Percentiles rank a stretch among this genome's conserved stretches.
Evolutionary conservation across 371 early-diverging fungal species (phyloP).

Genomic region (Mucor saturninus): DNA sequence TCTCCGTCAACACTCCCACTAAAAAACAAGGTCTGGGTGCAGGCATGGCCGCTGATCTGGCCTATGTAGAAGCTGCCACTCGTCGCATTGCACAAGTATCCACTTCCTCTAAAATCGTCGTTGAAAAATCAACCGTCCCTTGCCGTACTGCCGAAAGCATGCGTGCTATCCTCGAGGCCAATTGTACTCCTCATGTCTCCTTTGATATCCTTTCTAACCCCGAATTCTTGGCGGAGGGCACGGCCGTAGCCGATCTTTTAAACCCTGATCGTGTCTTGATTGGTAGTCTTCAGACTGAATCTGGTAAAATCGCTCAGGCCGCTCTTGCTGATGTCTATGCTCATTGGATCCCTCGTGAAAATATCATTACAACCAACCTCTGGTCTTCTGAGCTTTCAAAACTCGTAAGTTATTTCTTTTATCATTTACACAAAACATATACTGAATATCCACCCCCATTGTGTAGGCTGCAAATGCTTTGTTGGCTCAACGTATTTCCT

Average conservation of each 20-base stretch:
- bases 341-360: conserved; percentile 83
- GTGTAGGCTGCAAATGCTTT: conserved; percentile 91
- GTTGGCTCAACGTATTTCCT: conserved; percentile 95
- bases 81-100: conserved; percentile 89
- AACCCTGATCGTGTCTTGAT: conserved; percentile 94
- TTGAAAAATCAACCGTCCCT: conserved; percentile 96
- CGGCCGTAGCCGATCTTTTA: conserved; percentile 87
- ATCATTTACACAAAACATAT: background rate
- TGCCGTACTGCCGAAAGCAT: conserved; percentile 92
- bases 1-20: conserved; percentile 91
- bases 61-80: conserved; percentile 87
- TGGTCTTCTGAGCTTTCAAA: conserved; percentile 97
- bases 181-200: conserved; percentile 70
- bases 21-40: conserved; percentile 81
- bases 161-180: conserved; percentile 86
- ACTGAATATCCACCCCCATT: background rate
- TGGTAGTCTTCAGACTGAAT: conserved; percentile 81
- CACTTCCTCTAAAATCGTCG: conserved; percentile 84
- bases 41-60: conserved; percentile 87
- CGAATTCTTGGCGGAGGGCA: conserved; percentile 96
- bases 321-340: conserved; percentile 81
- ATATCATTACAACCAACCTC: conserved; percentile 89
- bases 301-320: conserved; percentile 78
- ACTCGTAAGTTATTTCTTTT: conserved; percentile 58
- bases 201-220: conserved; percentile 96